phyloP scores from a whole-genome alignment of 306 rosid species.

The Cicer bijugum region DNA sequence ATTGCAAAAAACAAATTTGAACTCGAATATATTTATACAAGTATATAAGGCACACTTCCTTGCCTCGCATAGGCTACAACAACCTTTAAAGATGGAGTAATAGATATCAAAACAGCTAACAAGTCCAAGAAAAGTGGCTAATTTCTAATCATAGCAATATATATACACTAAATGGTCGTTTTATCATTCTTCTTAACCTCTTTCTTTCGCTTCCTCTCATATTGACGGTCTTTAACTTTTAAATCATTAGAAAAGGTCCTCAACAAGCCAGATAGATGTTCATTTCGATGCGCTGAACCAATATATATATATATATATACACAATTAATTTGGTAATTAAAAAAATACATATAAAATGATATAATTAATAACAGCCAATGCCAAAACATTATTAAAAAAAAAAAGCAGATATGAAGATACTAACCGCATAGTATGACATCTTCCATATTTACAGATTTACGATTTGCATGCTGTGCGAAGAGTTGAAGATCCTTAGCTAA shows the following conservation, averaged over 20 bases:
- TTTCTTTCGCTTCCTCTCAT: slow-evolving; percentile 85
- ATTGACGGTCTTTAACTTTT: slow-evolving; percentile 73
- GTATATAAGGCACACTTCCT: background rate
- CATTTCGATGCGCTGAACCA: slow-evolving; percentile 86
- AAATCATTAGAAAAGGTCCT: slow-evolving; percentile 70
- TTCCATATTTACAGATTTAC: slow-evolving; percentile 81
- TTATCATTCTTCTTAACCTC: slow-evolving; percentile 57
- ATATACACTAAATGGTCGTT: slow-evolving; percentile 41
- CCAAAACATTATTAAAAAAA: background rate
- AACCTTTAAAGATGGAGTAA: background rate
- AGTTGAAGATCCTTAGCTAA: slow-evolving; percentile 85
- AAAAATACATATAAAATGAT: background rate
- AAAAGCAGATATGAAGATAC: slow-evolving; percentile 13
- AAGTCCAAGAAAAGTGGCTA: slow-evolving; percentile 9
- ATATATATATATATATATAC: background rate
- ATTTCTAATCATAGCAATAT: slow-evolving; percentile 11
- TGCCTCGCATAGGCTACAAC: background rate
- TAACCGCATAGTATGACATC: slow-evolving; percentile 88
- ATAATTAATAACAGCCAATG: background rate
- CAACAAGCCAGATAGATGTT: slow-evolving; percentile 65
- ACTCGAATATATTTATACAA: background rate
- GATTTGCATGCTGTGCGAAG: slow-evolving; percentile 84
- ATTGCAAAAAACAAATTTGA: background rate
- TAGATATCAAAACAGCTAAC: background rate
- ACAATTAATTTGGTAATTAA: background rate